Evolutionary conservation across 1,139 yeast species (phyloP), one percentile per base, ranked within the genome.

Genomic region (Kodamaea arcana): DNA sequence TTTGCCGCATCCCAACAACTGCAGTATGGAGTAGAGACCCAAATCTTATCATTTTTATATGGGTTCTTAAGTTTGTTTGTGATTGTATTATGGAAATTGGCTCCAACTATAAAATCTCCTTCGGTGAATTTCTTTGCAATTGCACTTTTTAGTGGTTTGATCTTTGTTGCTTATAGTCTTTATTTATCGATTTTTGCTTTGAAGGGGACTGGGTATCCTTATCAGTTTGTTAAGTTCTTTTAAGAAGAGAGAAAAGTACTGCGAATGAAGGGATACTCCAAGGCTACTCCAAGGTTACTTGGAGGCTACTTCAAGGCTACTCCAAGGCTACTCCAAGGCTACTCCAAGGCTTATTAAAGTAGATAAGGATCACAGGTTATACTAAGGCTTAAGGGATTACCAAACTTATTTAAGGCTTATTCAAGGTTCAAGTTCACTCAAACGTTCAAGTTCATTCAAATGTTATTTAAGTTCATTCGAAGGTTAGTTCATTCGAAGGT

Each of bases 21-120:
- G 34, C 98, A 92, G 60, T 74, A 75, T 41, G 97, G 85, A 5
- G 74, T 80, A 24, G 95, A 86, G 58, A 82, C 94, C n/a, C 94
- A 85, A 56, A 71, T 83, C 25, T 59, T 85, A 33, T 72, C 83
- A 4, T 69, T 82, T 30, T 40, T 83, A 8, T 85, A 83, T 52
- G 86, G 83, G 2, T 44, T 69, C 3, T 61, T 82, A 44, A 71
- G 80, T 29, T 56, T 76, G 33, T 50, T 69, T 26, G 58, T 77
- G 17, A 62, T 82, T 26, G 52, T 69, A 2, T 62, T 83, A 49
- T 54, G 76, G 31, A 69, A 70, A 35, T 72, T 65, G 40, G 65
- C 70, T 2, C 79, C 82, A 7, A 56, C 54, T 11, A 49, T 80
- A 33, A 56, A 60, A 32, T 61, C 66, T 37, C 53, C 66, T 3